Evolutionary conservation across 2,329 filamentous ascomycete species (phyloP).

Genomic region (Penicillium sp.): DNA sequence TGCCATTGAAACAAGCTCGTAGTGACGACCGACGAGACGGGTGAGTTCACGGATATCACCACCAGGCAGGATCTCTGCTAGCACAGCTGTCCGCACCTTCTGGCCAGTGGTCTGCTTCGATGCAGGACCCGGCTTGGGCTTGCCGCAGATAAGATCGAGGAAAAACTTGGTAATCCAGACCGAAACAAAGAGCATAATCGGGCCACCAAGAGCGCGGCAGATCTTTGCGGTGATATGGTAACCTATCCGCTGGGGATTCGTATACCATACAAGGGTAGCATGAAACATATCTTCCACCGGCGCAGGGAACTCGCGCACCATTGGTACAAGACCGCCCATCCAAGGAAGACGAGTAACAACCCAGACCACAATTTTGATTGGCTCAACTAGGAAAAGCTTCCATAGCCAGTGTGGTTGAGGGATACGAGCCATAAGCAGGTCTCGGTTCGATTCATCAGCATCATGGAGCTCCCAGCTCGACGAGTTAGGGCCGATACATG

Average conservation of each 20-base stretch:
- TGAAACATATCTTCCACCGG: constrained; percentile 16
- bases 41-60: constrained; percentile 50
- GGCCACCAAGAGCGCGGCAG: constrained; percentile 19
- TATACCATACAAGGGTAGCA: constrained; percentile 19
- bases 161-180: constrained; percentile 13
- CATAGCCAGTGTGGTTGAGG: constrained; percentile 50
- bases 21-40: constrained; percentile 55
- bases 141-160: constrained; percentile 19
- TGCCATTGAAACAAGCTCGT: constrained; percentile 55
- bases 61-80: constrained; percentile 42
- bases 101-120: constrained; percentile 15
- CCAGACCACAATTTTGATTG: constrained; percentile 43
- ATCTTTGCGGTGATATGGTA: constrained; percentile 19
- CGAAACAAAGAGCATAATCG: constrained; percentile 14
- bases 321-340: constrained; percentile 33
- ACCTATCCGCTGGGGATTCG: constrained; percentile 16
- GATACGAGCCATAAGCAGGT: constrained; percentile 41
- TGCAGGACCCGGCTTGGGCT: constrained; percentile 19
- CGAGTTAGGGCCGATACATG: constrained; percentile 57
- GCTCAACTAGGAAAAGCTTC: constrained; percentile 44
- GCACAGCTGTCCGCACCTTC: constrained; percentile 20
- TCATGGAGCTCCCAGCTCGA: constrained; percentile 55
- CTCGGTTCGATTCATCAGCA: constrained; percentile 50
- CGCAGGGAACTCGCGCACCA: constrained; percentile 16
- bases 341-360: constrained; percentile 48